Conservation (phyloP, 1,284 basidiomycete genomes). For the Sanguinoderma infundibulare region DNA sequence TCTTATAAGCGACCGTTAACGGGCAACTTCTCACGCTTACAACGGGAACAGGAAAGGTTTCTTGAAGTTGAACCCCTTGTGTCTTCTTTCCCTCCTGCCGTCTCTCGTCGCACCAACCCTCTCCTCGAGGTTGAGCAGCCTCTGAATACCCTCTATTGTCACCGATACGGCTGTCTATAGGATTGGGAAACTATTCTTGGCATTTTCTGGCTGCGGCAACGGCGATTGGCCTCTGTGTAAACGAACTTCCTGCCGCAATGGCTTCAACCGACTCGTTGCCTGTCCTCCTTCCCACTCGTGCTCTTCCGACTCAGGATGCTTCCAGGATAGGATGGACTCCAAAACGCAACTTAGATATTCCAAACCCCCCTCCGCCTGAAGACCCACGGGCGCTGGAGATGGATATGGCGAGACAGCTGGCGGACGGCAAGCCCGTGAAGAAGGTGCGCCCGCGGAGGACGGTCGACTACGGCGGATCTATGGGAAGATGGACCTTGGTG, state of each 20-base stretch:
- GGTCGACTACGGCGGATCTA: slow-evolving; percentile 90
- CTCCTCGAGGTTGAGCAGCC: not conserved
- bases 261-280: slow-evolving; percentile 4
- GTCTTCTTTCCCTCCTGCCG: not conserved
- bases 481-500: slow-evolving; percentile 85
- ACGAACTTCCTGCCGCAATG: not conserved
- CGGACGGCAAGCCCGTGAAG: slow-evolving; percentile 81
- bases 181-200: too few relatives aligned
- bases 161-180: not conserved
- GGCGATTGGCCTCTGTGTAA: not conserved
- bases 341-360: slow-evolving; percentile 17
- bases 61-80: not conserved
- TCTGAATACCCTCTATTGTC: not conserved
- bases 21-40: not conserved
- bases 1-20: not conserved
- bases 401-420: slow-evolving; percentile 66
- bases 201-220: not conserved
- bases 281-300: slow-evolving; percentile 13
- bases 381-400: slow-evolving; percentile 56
- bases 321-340: slow-evolving; percentile 18
- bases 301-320: slow-evolving; percentile 7
- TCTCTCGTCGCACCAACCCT: not conserved
- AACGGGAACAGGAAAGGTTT: not conserved
- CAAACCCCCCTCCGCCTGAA: slow-evolving; percentile 20
- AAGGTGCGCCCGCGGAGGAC: slow-evolving; percentile 92